phyloP scores from a whole-genome alignment of 1,284 basidiomycete genomes.

The Puccinia sorghi region DNA sequence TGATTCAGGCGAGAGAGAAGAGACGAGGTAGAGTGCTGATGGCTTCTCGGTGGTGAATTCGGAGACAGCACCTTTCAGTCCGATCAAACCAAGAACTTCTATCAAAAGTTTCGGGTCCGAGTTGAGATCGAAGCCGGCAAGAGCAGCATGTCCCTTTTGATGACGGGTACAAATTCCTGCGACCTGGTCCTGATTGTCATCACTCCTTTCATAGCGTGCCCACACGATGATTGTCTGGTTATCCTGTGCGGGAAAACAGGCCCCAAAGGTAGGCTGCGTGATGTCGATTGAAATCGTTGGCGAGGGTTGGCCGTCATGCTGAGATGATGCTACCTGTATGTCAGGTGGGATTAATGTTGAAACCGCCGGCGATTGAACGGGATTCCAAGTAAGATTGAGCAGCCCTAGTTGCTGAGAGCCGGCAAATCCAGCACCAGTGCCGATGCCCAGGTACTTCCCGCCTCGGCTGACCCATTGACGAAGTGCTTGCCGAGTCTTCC shows the following conservation, averaged over 20 bases:
- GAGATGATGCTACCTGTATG: neutral
- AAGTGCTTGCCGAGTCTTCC: slow-evolving; percentile 1
- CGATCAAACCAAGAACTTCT: slow-evolving; percentile 17
- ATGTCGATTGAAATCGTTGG: neutral
- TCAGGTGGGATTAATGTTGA: neutral
- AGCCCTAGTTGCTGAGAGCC: slow-evolving; percentile 5
- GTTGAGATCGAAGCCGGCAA: slow-evolving; percentile 28
- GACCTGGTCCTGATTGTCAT: neutral
- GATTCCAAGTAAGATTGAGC: slow-evolving; percentile 12
- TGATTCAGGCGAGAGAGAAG: neutral
- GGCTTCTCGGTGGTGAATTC: neutral
- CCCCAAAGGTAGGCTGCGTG: neutral
- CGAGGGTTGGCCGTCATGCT: neutral
- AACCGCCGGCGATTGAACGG: neutral
- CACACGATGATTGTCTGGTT: slow-evolving; percentile 1
- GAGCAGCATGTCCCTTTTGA: neutral
- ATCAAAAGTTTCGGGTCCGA: neutral
- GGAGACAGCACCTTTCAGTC: slow-evolving; percentile 2
- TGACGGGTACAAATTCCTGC: neutral
- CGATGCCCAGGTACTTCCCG: slow-evolving; percentile 38
- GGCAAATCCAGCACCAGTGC: slow-evolving; percentile 28
- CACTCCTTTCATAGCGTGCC: slow-evolving; percentile 2
- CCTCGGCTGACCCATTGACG: slow-evolving; percentile 39
- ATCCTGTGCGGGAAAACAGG: neutral
- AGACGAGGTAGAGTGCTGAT: slow-evolving; percentile 24